Evolutionary conservation across 108 stramenopile genomes (phyloP), one percentile per base, ranked within the genome.

Genomic region (Skeletonema tropicum): DNA sequence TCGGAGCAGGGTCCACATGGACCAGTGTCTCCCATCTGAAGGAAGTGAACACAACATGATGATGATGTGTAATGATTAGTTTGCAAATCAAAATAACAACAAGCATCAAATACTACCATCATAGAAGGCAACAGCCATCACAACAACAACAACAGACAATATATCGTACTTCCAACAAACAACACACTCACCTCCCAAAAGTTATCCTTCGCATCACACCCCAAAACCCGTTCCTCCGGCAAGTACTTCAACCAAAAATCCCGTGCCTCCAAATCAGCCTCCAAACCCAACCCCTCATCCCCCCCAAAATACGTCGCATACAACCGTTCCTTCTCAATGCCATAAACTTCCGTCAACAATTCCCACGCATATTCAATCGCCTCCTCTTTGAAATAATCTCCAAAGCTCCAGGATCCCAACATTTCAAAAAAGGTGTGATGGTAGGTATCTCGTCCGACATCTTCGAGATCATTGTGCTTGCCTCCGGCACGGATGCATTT

Each of bases 371-470:
- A 94, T 21, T 82, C 85, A 71, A 99, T 97, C 23, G 99, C 98
- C 64, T 98, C 88, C 32, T 57, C 85, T 77, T 97, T 83, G 79
- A 98, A 97, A 81, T 97, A 97, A 77, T 90, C 88, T 26, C 97
- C 97, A 82, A 99, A 99, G 13, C 84, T 86, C 98, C 98, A 99
- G 45, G 82, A 87, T 2, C 98, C 98, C 26, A 99, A 77, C 99
- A 99, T 99, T 79, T 99, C 98, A 83, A 99, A 99, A 74, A 98
- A 99, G 2, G 99, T 99, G 76, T 99, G 99, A 87, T 99, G 99
- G 77, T 99, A 99, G 12, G 94, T 94, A 83, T 99, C 99, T 58
- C 89, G 85, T 10, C 99, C 99, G 0, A 99, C 98, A 83, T 99
- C 99, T 60, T 99, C 99, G 41, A 99, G 87, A 86, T 99, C 99